phyloP scores from a whole-genome alignment of 2,329 filamentous ascomycete genomes.

The Trichoderma aggressivum region DNA sequence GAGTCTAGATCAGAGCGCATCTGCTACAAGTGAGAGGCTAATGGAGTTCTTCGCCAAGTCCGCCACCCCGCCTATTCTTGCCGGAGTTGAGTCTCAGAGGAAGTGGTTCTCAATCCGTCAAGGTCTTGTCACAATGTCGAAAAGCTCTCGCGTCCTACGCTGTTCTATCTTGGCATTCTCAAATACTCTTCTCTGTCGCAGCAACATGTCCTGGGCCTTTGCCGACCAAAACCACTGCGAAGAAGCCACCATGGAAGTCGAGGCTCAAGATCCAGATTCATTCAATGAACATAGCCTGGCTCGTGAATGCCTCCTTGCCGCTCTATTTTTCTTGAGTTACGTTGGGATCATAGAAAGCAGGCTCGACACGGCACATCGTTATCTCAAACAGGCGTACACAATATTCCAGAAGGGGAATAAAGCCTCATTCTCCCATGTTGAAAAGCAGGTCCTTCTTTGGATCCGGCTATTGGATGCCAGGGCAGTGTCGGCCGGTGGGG shows the following conservation, averaged over 20 bases:
- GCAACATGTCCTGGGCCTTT: constrained; percentile 31
- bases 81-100: constrained; percentile 50
- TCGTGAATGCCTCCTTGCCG: constrained; percentile 45
- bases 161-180: constrained; percentile 52
- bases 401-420: constrained; percentile 44
- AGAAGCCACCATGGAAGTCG: constrained; percentile 35
- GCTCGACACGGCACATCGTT: constrained; percentile 45
- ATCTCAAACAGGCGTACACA: constrained; percentile 47
- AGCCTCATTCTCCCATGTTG: constrained; percentile 35
- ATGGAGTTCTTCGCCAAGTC: constrained; percentile 48
- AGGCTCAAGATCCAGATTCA: constrained; percentile 23
- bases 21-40: constrained; percentile 28
- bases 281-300: constrained; percentile 30
- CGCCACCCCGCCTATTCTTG: constrained; percentile 50
- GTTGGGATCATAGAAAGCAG: constrained; percentile 46
- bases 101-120: constrained; percentile 50
- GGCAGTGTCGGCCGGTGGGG: constrained; percentile 54
- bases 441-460: constrained; percentile 52
- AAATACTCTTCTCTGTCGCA: constrained; percentile 40
- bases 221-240: constrained; percentile 39
- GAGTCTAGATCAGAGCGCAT: not conserved
- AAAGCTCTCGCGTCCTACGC: constrained; percentile 44
- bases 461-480: constrained; percentile 53
- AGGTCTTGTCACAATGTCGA: constrained; percentile 46
- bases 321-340: constrained; percentile 53